These are phyloP conservation scores for Cryptococcus wingfieldii DNA, from an alignment of 1,284 basidiomycete genomes.

Conservation along the genomic window DNA sequence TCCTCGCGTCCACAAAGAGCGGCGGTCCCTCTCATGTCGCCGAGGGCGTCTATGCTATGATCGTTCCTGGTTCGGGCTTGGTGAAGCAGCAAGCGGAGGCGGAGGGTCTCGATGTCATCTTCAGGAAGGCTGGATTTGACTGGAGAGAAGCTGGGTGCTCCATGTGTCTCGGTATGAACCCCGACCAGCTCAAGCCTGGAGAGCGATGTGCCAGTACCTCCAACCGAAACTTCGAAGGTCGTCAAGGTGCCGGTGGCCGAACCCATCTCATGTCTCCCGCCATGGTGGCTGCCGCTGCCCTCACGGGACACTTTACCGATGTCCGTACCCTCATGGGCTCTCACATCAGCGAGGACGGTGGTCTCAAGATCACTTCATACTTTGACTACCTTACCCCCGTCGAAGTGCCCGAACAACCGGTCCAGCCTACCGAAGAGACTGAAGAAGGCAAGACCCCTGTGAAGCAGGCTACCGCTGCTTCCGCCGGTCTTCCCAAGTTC, in stretches of 20 bases:
- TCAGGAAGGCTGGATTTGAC: constrained; percentile 92
- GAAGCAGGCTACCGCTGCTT: constrained; percentile 57
- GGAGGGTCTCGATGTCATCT: constrained; percentile 83
- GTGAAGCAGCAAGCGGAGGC: constrained; percentile 93
- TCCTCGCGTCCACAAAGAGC: constrained; percentile 54
- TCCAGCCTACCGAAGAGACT: constrained; percentile 38
- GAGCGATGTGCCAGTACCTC: constrained; percentile 95
- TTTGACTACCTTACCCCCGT: constrained; percentile 74
- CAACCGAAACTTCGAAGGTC: constrained; percentile 95
- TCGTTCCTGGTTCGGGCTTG: constrained; percentile 90
- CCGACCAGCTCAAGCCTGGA: constrained; percentile 82
- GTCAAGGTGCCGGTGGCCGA: constrained; percentile 83
- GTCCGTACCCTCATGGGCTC: constrained; percentile 73
- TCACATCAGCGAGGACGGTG: constrained; percentile 45
- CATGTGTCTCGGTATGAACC: constrained; percentile 98
- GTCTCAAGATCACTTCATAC: constrained; percentile 65
- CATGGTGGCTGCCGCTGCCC: constrained; percentile 92
- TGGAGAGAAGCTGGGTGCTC: constrained; percentile 98
- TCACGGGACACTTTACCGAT: constrained; percentile 82
- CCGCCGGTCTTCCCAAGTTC: constrained; percentile 66
- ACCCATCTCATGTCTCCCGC: constrained; percentile 91
- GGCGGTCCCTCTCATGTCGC: constrained; percentile 60
- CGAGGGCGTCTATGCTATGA: constrained; percentile 78
- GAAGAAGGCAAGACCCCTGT: constrained; percentile 47
- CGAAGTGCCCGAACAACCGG: constrained; percentile 60